These are phyloP conservation scores for Penicillium sumatraense DNA, from an alignment of 2,329 filamentous ascomycete genomes.

Conservation along the genomic window DNA sequence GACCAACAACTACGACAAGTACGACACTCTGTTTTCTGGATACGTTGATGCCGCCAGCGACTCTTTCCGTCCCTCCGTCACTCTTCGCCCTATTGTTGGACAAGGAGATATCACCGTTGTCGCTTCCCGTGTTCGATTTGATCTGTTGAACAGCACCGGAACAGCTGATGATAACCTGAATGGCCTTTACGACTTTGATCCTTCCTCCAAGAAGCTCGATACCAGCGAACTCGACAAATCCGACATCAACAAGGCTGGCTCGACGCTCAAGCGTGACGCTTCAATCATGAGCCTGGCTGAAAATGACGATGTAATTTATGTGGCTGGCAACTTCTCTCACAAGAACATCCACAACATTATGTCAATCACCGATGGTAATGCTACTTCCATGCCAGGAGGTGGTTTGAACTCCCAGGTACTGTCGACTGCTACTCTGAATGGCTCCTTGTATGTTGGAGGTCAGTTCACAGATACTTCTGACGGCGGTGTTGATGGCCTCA, in stretches of 20 bases:
- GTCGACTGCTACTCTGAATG: constrained; percentile 69
- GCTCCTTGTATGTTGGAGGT: constrained; percentile 78
- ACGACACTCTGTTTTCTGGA: constrained; percentile 88
- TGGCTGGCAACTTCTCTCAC: constrained; percentile 84
- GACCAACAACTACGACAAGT: constrained; percentile 96
- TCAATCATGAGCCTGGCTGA: constrained; percentile 71
- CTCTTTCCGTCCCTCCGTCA: constrained; percentile 80
- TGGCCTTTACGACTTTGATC: constrained; percentile 87
- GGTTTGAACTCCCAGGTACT: constrained; percentile 82
- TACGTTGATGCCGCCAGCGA: constrained; percentile 75
- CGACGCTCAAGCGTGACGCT: constrained; percentile 69
- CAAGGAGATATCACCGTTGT: constrained; percentile 74
- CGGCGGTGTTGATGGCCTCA: constrained; percentile 66
- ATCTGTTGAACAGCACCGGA: constrained; percentile 57
- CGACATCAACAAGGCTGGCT: constrained; percentile 75
- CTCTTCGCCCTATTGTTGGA: constrained; percentile 69
- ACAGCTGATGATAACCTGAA: constrained; percentile 69
- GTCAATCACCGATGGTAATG: constrained; percentile 67
- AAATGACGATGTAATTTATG: constrained; percentile 68
- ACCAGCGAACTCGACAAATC: constrained; percentile 71
- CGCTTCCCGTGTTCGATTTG: constrained; percentile 86
- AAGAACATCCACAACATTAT: constrained; percentile 74
- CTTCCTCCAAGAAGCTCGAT: constrained; percentile 59
- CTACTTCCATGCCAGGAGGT: constrained; percentile 66
- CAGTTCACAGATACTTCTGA: constrained; percentile 76